A percentile compares a stretch with the other conserved stretches of the same genome.
Evolutionary conservation across 768 basidiomycete species (phyloP).

Genomic region (Sporobolomyces roseus): DNA sequence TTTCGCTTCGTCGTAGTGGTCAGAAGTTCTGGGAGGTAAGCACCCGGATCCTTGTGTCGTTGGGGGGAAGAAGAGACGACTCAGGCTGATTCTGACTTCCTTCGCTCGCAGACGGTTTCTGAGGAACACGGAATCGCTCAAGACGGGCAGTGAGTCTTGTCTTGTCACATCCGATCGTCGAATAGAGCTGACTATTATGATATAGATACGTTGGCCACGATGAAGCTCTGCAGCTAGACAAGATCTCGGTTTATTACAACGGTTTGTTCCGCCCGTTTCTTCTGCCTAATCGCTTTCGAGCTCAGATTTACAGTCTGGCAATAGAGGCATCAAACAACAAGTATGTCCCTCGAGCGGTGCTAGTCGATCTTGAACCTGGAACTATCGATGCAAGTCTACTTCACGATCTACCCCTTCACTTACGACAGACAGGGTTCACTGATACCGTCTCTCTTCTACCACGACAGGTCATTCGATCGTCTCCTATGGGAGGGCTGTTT

Average conservation of each 20-base stretch:
- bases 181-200: too few relatives aligned
- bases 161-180: too few relatives aligned
- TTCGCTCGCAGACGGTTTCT: conserved; percentile 80
- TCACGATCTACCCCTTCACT: conserved; percentile 70
- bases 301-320: too few relatives aligned
- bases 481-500: neutral
- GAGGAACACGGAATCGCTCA: conserved; percentile 77
- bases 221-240: conserved; percentile 90
- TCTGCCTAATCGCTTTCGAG: too few relatives aligned
- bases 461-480: neutral
- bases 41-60: neutral
- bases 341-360: conserved; percentile 96
- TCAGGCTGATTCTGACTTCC: too few relatives aligned
- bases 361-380: conserved; percentile 96
- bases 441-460: neutral
- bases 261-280: too few relatives aligned
- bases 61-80: too few relatives aligned
- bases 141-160: too few relatives aligned
- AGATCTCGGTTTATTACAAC: conserved; percentile 95
- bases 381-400: conserved; percentile 55
- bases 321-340: conserved; percentile 61
- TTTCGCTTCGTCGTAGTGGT: too few relatives aligned
- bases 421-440: conserved; percentile 58
- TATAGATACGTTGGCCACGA: conserved; percentile 89
- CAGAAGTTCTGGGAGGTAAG: too few relatives aligned